Conservation (phyloP, 768 basidiomycete genomes). For the Pisolithus sp. region DNA sequence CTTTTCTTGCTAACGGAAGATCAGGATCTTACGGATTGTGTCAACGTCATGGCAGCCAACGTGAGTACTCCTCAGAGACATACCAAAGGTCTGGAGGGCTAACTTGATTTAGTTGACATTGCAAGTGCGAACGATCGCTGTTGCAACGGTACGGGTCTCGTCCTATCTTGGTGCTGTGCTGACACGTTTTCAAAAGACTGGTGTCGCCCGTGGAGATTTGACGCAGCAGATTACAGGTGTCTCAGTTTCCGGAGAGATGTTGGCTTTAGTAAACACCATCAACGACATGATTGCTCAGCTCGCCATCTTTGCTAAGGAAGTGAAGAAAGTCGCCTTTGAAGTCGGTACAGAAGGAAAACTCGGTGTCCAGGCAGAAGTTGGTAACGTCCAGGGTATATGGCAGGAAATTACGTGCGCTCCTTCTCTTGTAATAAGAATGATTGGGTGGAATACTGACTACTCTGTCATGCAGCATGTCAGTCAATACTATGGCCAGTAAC, state of each 20-base stretch:
- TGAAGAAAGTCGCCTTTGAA: slow-evolving; percentile 94
- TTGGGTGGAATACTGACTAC: not conserved
- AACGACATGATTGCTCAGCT: slow-evolving; percentile 77
- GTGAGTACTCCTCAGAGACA: slow-evolving; percentile 36
- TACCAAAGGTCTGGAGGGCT: no score
- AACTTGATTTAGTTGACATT: slow-evolving; percentile 63
- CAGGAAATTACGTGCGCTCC: slow-evolving; percentile 88
- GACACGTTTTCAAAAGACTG: slow-evolving; percentile 46
- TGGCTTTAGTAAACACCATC: slow-evolving; percentile 95
- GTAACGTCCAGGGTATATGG: slow-evolving; percentile 97
- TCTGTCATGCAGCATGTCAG: slow-evolving; percentile 59
- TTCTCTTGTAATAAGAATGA: not conserved
- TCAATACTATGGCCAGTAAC: slow-evolving; percentile 97
- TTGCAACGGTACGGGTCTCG: slow-evolving; percentile 64
- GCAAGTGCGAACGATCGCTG: slow-evolving; percentile 90
- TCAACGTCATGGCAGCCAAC: slow-evolving; percentile 93
- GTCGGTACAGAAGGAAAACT: slow-evolving; percentile 99
- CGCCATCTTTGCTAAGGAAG: slow-evolving; percentile 67
- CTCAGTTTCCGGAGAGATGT: slow-evolving; percentile 90
- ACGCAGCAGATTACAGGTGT: slow-evolving; percentile 91
- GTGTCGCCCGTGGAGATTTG: slow-evolving; percentile 90
- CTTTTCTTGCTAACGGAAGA: slow-evolving; percentile 6
- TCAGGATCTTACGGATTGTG: slow-evolving; percentile 85
- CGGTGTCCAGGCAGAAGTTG: slow-evolving; percentile 95
- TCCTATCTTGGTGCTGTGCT: not conserved